A percentile compares a stretch with the other conserved stretches of the same genome.
Evolutionary conservation across 1,284 basidiomycete species (phyloP).

Genomic region (Flammula alnicola): DNA sequence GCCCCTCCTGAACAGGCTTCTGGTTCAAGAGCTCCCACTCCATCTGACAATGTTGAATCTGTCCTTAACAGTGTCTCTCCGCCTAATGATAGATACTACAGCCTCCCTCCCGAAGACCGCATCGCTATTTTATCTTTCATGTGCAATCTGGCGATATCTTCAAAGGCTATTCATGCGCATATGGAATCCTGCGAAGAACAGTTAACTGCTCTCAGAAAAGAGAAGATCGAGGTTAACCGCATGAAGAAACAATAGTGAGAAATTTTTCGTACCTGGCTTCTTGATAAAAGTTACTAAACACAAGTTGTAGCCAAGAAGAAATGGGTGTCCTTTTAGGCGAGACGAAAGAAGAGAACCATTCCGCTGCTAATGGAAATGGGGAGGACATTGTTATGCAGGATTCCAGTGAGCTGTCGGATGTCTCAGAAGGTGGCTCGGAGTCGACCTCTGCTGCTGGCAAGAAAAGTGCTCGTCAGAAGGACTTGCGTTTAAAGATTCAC

Average conservation of each 20-base stretch:
- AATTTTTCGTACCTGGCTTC: background rate
- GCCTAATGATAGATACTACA: constrained; percentile 75
- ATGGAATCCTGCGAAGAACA: constrained; percentile 92
- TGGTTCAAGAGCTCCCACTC: constrained; percentile 48
- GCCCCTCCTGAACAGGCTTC: constrained; percentile 50
- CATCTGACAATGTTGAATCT: constrained; percentile 32
- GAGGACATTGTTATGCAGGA: constrained; percentile 65
- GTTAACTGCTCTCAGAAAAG: constrained; percentile 91
- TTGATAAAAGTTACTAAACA: too few relatives aligned
- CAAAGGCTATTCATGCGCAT: constrained; percentile 83
- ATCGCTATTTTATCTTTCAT: constrained; percentile 87
- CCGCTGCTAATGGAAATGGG: constrained; percentile 45
- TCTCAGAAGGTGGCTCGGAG: constrained; percentile 61
- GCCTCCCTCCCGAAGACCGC: constrained; percentile 78
- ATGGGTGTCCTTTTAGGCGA: constrained; percentile 70
- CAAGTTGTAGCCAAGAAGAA: constrained; percentile 66
- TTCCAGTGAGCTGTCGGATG: constrained; percentile 73
- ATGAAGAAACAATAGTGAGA: constrained; percentile 86
- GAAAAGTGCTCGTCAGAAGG: constrained; percentile 55
- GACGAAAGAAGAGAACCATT: constrained; percentile 50
- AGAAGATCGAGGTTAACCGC: constrained; percentile 93
- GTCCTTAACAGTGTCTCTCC: constrained; percentile 46
- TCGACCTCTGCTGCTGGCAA: constrained; percentile 44
- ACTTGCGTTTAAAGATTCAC: constrained; percentile 57
- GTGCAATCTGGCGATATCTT: constrained; percentile 89